These are phyloP conservation scores for Botryosphaeria agaves DNA, from an alignment of 2,329 filamentous ascomycete species.

Conservation along the genomic window DNA sequence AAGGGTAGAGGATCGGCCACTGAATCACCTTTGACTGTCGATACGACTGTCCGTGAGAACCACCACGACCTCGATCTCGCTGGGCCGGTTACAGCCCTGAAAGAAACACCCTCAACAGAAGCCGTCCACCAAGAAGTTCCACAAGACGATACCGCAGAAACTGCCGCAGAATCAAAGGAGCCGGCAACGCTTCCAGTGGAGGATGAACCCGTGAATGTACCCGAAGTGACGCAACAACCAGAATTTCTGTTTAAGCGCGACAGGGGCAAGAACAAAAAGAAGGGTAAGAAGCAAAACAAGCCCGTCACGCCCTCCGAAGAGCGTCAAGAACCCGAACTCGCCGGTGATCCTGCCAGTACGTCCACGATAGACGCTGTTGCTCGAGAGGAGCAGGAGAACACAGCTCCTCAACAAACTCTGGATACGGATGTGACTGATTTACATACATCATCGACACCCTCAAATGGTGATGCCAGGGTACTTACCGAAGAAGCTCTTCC, in stretches of 20 bases:
- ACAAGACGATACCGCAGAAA: neutral
- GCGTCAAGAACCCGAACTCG: neutral
- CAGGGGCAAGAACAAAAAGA: conserved; percentile 8
- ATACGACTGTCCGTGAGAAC: neutral
- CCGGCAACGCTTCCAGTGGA: neutral
- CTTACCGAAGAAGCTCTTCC: too few relatives aligned
- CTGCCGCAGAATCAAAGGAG: neutral
- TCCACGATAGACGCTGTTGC: too few relatives aligned
- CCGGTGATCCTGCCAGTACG: neutral
- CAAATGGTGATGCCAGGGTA: too few relatives aligned
- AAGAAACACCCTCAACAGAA: neutral
- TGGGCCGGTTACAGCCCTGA: neutral
- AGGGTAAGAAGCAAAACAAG: conserved; percentile 4
- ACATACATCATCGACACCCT: too few relatives aligned
- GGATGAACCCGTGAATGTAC: neutral
- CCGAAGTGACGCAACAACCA: neutral
- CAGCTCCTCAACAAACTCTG: too few relatives aligned
- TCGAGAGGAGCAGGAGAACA: too few relatives aligned
- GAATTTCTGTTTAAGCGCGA: conserved; percentile 1
- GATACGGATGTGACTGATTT: too few relatives aligned
- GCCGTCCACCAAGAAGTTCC: neutral
- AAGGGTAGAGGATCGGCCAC: neutral
- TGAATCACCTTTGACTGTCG: neutral
- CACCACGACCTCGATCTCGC: neutral
- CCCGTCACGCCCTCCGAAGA: neutral